Evolutionary conservation across 345 rosid species (phyloP), one percentile per base, ranked within the genome.

Genomic region (Limnanthes douglasii): DNA sequence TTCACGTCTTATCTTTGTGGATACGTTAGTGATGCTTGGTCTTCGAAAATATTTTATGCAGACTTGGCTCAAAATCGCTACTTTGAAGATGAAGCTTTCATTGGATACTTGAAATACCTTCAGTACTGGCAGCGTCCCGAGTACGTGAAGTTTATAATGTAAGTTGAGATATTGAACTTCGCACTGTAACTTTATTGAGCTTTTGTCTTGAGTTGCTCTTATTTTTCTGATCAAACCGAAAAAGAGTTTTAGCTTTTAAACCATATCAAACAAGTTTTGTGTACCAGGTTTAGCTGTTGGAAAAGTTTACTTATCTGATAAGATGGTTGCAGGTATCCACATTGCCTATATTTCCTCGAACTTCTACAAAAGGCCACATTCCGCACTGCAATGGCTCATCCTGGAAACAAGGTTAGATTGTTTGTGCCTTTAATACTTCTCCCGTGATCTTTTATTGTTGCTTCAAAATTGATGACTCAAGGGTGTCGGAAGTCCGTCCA

Each of bases 41-140:
- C 14, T 21, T 43, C 37, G 29, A 23, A 11, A 25, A 30, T 44
- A 50, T 18, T 24, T 50, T 36, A 13, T 59, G 57, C 60, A 90
- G 96, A 92, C 72, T 65, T 92, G 64, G 99, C 99, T 38, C 99
- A 92, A 65, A 92, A 92, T 47, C 93, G 96, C 5, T 81, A 92
- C 65, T 81, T 92, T 41, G 99, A 92, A 21, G 99, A 92, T 39
- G 96, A 85, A 61, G 78, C 99, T 3, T 92, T 85, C 58, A 75
- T 92, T 51, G 96, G 84, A 12, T 92, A 92, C 73, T 65, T 92
- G 69, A 92, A 92, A 45, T 92, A 85, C 54, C 96, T 92, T 43
- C 86, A 69, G 45, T 92, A 92, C 54, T 92, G 93, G 99, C 94
- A 85, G 45, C 90, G 57, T 7, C 95, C 95, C 0, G 96, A 92